These are phyloP conservation scores for Arthrobotrys entomopaga DNA, from an alignment of 2,329 filamentous ascomycete genomes.

Conservation along the genomic window DNA sequence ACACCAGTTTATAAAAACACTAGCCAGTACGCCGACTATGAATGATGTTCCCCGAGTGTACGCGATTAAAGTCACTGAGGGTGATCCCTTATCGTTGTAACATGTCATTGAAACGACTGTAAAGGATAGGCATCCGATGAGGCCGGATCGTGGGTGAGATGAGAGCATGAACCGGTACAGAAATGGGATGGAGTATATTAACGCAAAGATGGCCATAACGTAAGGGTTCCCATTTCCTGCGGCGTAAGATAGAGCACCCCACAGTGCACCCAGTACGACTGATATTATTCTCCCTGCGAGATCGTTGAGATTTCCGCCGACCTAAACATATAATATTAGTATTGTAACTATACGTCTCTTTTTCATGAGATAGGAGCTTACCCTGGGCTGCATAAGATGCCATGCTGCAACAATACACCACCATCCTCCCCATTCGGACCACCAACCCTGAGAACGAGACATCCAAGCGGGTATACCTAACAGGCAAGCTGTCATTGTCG, in stretches of 20 bases:
- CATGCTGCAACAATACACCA: slow-evolving; percentile 70
- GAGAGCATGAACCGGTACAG: slow-evolving; percentile 56
- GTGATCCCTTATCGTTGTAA: slow-evolving; percentile 55
- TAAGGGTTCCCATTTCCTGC: slow-evolving; percentile 68
- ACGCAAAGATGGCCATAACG: slow-evolving; percentile 68
- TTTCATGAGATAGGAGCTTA: slow-evolving; percentile 56
- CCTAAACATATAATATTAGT: slow-evolving; percentile 59
- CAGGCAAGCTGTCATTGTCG: slow-evolving; percentile 65
- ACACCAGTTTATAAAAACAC: slow-evolving; percentile 70
- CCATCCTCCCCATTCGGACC: slow-evolving; percentile 69
- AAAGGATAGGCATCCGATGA: slow-evolving; percentile 70
- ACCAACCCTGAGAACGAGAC: slow-evolving; percentile 65
- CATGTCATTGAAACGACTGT: slow-evolving; percentile 62
- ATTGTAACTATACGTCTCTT: background rate
- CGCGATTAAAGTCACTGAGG: slow-evolving; percentile 63
- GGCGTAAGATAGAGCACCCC: slow-evolving; percentile 68
- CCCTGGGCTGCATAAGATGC: slow-evolving; percentile 68
- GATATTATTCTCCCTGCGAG: slow-evolving; percentile 67
- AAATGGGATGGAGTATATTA: slow-evolving; percentile 68
- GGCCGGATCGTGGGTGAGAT: slow-evolving; percentile 65
- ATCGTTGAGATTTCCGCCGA: slow-evolving; percentile 70
- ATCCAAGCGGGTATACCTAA: slow-evolving; percentile 69
- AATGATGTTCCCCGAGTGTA: slow-evolving; percentile 67
- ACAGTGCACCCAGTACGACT: slow-evolving; percentile 67
- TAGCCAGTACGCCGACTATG: slow-evolving; percentile 67